A percentile compares a stretch with the other conserved stretches of the same genome.
phyloP scores from a whole-genome alignment of 2,329 filamentous ascomycete species.

The Septoria petroselini region DNA sequence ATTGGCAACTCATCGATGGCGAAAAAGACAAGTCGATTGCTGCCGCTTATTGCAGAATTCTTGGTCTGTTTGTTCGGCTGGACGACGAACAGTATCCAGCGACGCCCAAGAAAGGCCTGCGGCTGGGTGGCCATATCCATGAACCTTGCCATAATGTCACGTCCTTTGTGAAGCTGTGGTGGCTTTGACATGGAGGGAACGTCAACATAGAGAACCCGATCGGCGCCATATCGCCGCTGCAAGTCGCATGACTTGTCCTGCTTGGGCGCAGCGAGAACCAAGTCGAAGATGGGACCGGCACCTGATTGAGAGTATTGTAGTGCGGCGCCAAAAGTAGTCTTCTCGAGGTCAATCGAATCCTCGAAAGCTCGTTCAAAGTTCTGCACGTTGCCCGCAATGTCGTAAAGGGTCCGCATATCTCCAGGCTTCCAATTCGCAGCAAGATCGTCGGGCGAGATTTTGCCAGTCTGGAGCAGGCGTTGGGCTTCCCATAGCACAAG shows the following conservation, averaged over 20 bases:
- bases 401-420: conserved; percentile 17
- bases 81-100: conserved; percentile 43
- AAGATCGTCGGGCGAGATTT: conserved; percentile 16
- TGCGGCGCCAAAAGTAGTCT: conserved; percentile 17
- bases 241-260: conserved; percentile 27
- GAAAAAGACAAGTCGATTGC: conserved; percentile 26
- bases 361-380: conserved; percentile 11
- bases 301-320: conserved; percentile 12
- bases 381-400: conserved; percentile 1
- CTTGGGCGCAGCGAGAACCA: conserved; percentile 25
- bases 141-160: conserved; percentile 29
- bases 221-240: conserved; percentile 35
- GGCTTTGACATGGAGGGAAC: conserved; percentile 34
- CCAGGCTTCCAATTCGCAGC: conserved; percentile 14
- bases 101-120: conserved; percentile 43
- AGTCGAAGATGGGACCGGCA: conserved; percentile 24
- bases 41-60: not conserved
- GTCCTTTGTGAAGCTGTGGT: conserved; percentile 19
- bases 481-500: conserved; percentile 26
- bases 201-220: conserved; percentile 45
- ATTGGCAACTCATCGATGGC: conserved; percentile 23
- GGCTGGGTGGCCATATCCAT: conserved; percentile 38
- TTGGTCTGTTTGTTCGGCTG: conserved; percentile 34
- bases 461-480: conserved; percentile 23
- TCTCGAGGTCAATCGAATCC: conserved; percentile 7